Base-by-base conservation (phyloP, 352 stramenopile species). In the Discostella stelligera region DNA sequence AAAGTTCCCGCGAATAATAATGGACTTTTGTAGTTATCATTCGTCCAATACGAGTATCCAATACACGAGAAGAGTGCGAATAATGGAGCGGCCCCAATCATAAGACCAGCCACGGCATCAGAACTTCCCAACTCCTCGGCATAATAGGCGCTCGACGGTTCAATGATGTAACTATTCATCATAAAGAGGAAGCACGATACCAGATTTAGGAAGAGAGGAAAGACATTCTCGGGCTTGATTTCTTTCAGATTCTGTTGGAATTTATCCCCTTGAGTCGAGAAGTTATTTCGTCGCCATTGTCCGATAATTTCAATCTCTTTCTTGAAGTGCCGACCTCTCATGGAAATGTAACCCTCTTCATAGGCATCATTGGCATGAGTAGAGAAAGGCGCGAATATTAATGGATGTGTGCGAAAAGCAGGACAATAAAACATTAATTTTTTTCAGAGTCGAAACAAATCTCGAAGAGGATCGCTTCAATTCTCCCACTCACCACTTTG, bases 121-220 rank as follows among this genome's bases (percentile, higher is more conserved):
- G 30, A 66, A 30, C 49, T 73, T 18, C 82, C 82, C n/a, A 88
- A 49, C 13, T 66, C 78, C 44, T 86, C 77, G 25, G 79, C 74
- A 61, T 88, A 88, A 30, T 86, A 84, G 0, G 79, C 79, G 21
- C 50, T 71, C 11, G 37, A 71, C 25, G 82, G 82, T 71, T 84
- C 74, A 58, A 88, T 83, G 39, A 88, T 84, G 59, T 86, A 86
- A 53, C 82, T 82, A 60, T 88, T 88, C 69, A 81, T 84, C 82
- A 88, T 88, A 53, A 82, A 88, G n/a, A 88, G 62, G 37, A 80
- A 86, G 39, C 75, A 86, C 0, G 73, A 81, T 1, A 88, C 13
- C 44, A 88, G 48, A 48, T 88, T 88, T 8, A 87, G 54, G 11
- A 78, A 50, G 0, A 87, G 66, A 21, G 80, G 82, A n/a, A 72